Evolutionary conservation across 1,284 basidiomycete genomes (phyloP).

Genomic region (Vanrija sp.): DNA sequence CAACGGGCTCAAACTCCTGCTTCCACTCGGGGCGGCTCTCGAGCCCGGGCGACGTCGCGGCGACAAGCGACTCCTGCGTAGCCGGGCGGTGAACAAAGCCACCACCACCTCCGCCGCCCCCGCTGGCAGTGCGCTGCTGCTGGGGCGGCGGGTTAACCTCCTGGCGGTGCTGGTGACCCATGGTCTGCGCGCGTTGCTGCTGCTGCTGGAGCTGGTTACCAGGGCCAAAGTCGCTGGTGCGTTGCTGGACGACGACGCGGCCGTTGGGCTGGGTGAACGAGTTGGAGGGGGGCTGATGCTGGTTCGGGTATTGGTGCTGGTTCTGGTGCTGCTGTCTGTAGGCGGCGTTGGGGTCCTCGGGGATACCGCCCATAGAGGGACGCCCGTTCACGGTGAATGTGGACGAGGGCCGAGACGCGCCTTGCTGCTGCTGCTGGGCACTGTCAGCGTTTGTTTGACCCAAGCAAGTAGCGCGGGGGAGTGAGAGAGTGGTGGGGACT

Average conservation of each 20-base stretch:
- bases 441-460: neutral
- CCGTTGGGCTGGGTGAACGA: neutral
- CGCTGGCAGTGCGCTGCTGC: neutral
- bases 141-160: neutral
- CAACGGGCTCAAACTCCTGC: slow-evolving; percentile 36
- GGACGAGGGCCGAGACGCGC: neutral
- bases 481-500: neutral
- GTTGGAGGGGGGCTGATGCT: neutral
- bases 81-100: too few relatives aligned
- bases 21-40: slow-evolving; percentile 19
- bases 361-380: neutral
- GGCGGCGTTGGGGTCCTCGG: neutral
- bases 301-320: neutral
- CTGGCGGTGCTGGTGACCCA: slow-evolving; percentile 22
- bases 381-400: slow-evolving; percentile 11
- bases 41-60: too few relatives aligned
- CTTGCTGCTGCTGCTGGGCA: neutral
- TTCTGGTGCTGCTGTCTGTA: neutral
- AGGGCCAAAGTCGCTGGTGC: slow-evolving; percentile 11
- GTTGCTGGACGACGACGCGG: slow-evolving; percentile 4
- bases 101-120: slow-evolving; percentile 3
- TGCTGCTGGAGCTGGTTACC: neutral
- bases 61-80: too few relatives aligned
- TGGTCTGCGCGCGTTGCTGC: slow-evolving; percentile 54
- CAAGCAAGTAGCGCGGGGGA: neutral